Percentiles rank a stretch among this genome's conserved stretches.
Conservation (phyloP, 2,329 filamentous ascomycete species). For the Trichoderma oligosporum region DNA sequence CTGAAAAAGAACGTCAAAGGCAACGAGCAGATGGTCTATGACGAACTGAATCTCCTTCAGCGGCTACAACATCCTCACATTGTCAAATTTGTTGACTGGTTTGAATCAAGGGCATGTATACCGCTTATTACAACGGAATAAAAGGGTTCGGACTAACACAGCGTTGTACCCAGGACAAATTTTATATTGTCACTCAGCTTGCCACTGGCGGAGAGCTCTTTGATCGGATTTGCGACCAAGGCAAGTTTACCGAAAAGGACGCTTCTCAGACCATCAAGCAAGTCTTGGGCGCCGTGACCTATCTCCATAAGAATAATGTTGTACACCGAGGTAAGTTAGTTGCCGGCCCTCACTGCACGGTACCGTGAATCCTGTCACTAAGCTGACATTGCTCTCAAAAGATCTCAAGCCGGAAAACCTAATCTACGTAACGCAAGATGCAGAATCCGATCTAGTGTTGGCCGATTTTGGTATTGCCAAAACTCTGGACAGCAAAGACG, state of each 20-base stretch:
- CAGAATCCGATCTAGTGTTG: constrained; percentile 81
- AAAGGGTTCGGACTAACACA: constrained; percentile 5
- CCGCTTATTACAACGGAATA: not conserved
- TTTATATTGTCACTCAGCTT: constrained; percentile 97
- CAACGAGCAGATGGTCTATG: constrained; percentile 98
- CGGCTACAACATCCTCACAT: constrained; percentile 90
- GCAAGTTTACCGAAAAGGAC: constrained; percentile 98
- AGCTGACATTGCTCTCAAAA: constrained; percentile 40
- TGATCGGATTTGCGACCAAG: constrained; percentile 95
- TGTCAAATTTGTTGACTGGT: constrained; percentile 97
- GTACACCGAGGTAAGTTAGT: constrained; percentile 77
- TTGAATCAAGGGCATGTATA: constrained; percentile 80
- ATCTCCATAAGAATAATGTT: constrained; percentile 89
- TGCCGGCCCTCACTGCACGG: too few species aligned
- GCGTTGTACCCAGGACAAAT: constrained; percentile 71
- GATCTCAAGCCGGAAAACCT: constrained; percentile 98
- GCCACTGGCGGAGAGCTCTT: constrained; percentile 96
- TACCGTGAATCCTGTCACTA: too few species aligned
- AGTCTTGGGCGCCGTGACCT: constrained; percentile 87
- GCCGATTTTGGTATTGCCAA: constrained; percentile 99
- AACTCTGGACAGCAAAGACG: constrained; percentile 86
- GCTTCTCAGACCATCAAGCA: constrained; percentile 93
- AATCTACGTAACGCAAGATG: constrained; percentile 74
- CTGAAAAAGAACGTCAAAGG: constrained; percentile 98
- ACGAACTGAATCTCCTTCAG: constrained; percentile 92